Conservation (phyloP, 768 basidiomycete genomes). For the Phylloporus sp. region DNA sequence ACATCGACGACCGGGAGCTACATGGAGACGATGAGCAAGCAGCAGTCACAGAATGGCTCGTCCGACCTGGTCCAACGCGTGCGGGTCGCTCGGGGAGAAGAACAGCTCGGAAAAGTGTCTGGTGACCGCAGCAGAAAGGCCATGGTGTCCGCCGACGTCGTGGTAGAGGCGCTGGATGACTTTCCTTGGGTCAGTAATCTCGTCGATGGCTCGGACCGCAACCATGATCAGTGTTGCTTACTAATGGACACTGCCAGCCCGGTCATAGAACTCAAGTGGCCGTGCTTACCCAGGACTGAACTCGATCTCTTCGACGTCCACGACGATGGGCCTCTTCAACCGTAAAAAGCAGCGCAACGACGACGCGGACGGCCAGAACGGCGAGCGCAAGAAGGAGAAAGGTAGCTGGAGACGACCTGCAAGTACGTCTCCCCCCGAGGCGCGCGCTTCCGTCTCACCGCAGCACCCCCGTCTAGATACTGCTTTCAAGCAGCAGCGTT, state of each 20-base stretch:
- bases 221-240: constrained; percentile 42
- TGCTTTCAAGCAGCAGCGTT: constrained; percentile 97
- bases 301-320: constrained; percentile 4
- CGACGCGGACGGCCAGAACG: constrained; percentile 37
- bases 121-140: constrained; percentile 42
- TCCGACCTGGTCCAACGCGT: constrained; percentile 19
- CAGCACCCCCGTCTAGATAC: constrained; percentile 57
- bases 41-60: constrained; percentile 3
- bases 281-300: constrained; percentile 1
- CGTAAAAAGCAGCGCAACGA: constrained; percentile 42
- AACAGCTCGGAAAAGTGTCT: constrained; percentile 47
- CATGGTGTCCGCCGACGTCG: constrained; percentile 20
- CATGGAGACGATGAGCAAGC: constrained; percentile 1
- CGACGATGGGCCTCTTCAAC: constrained; percentile 55
- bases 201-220: constrained; percentile 45
- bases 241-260: constrained; percentile 5
- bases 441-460: constrained; percentile 12
- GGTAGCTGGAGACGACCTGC: constrained; percentile 79
- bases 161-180: constrained; percentile 52
- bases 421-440: constrained; percentile 46
- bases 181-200: constrained; percentile 45
- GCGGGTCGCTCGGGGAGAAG: constrained; percentile 30
- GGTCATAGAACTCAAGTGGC: constrained; percentile 4
- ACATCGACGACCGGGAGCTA: constrained; percentile 60
- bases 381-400: constrained; percentile 74